Conservation (phyloP, 345 rosid genomes). For the Luvunga scandens region DNA sequence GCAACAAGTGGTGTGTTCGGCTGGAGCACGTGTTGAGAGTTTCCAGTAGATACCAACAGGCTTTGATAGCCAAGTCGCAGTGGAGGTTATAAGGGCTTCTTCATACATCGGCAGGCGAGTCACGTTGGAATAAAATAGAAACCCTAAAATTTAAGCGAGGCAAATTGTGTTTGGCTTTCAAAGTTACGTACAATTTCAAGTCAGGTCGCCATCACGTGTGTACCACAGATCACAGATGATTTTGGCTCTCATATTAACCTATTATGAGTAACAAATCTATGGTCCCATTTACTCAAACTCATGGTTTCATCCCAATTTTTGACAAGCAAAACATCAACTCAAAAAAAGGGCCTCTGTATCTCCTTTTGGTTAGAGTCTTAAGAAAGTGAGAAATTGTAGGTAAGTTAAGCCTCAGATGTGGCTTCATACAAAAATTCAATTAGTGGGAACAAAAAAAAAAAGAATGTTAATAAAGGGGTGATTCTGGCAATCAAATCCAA, state of each 20-base stretch:
- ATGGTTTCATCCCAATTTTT: neutral
- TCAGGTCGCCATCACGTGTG: neutral
- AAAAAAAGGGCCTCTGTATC: neutral
- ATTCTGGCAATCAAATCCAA: neutral
- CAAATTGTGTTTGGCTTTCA: neutral
- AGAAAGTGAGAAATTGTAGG: neutral
- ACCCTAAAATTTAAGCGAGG: neutral
- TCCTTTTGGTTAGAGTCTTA: neutral
- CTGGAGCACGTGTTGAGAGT: neutral
- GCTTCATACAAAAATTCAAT: neutral
- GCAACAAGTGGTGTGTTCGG: neutral
- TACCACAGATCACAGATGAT: neutral
- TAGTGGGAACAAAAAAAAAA: neutral
- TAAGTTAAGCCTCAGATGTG: neutral
- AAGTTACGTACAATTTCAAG: neutral
- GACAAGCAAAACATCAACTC: neutral
- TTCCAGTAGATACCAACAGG: neutral
- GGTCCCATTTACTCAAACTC: neutral
- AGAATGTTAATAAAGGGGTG: neutral
- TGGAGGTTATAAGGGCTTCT: neutral
- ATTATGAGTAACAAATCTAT: neutral
- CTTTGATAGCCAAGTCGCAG: neutral
- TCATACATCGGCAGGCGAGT: neutral
- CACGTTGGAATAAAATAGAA: neutral
- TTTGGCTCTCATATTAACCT: neutral